These are phyloP conservation scores for Plasmodium adleri DNA, from an alignment of 169 alveolate genomes.

Conservation along the genomic window DNA sequence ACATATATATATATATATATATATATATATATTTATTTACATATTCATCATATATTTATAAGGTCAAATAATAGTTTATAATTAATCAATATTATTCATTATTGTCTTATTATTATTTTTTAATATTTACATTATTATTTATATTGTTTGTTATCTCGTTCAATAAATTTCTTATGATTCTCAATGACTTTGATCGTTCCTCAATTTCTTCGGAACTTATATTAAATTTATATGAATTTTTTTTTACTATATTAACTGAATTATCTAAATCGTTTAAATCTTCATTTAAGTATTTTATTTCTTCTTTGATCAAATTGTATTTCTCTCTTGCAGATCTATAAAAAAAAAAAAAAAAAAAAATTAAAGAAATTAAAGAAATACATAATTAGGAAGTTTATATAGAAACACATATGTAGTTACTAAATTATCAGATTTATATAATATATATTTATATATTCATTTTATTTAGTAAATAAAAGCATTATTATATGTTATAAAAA, in stretches of 20 bases:
- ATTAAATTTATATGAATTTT: slow-evolving; percentile 63
- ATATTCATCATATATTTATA: background rate
- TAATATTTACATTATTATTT: slow-evolving; percentile 25
- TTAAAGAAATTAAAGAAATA: too few relatives aligned
- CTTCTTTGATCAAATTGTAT: slow-evolving; percentile 51
- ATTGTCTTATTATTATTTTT: background rate
- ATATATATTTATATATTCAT: too few relatives aligned
- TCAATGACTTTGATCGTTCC: slow-evolving; percentile 32
- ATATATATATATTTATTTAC: background rate
- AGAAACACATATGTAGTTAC: too few relatives aligned
- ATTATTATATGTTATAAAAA: background rate
- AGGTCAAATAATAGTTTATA: too few relatives aligned
- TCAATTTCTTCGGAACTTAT: slow-evolving; percentile 66
- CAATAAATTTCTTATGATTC: slow-evolving; percentile 32
- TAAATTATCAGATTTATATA: too few relatives aligned
- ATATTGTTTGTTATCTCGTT: slow-evolving; percentile 25
- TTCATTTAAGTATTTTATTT: slow-evolving; percentile 68
- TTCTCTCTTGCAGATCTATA: slow-evolving; percentile 65
- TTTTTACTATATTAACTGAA: slow-evolving; percentile 63
- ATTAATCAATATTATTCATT: too few relatives aligned
- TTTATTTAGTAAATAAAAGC: too few relatives aligned
- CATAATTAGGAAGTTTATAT: too few relatives aligned
- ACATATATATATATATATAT: background rate
- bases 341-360: background rate
- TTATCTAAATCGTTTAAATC: slow-evolving; percentile 68